Base-by-base conservation (phyloP, 2,329 filamentous ascomycete species). In the Sarocladium oryzae region DNA sequence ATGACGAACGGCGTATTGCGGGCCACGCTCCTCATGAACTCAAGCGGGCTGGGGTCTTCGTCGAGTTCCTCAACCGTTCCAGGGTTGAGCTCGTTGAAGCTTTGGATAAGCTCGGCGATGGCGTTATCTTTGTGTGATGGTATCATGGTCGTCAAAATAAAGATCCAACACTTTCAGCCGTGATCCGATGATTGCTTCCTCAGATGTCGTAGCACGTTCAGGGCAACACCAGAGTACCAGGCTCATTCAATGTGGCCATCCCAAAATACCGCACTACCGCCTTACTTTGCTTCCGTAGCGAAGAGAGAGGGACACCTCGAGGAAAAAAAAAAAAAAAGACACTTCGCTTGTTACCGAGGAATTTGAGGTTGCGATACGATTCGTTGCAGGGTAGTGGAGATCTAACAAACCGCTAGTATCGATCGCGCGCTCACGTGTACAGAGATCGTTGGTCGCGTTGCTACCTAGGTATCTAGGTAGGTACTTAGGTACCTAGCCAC, bases 11-110 rank as follows among this genome's bases (percentile, higher is more conserved):
- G 88, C 1, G 81, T 78, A 62, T 92, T 93, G 32, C 73, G 76
- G 15, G 85, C 77, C 18, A 91, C 86, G 65, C 82, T 85, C 60
- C 86, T 80, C 82, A 90, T 86, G 63, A 92, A 92, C 61, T 91
- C 85, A 5, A 93, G 76, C 0, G 88, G 79, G 24, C 83, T 87
- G 3, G 88, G 88, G 46, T 85, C 79, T 37, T 78, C 72, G 13
- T 71, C 38, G 2, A 90, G 73, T 57, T 83, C 81, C 41, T 86
- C 78, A 52, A 90, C 72, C 15, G 61, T 58, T 20, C 70, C 63
- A 52, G 74, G 66, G 61, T 92, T 92, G 51, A 91, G 77, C 57
- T 89, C 86, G 60, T 86, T 80, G 66, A 88, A 91, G n/a, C 75
- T 80, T 10, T 71, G 75, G 56, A 92, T 78, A 20, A 90, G 75